A percentile compares a stretch with the other conserved stretches of the same genome.
phyloP scores from a whole-genome alignment of 805 yeast species.

The Blastobotrys terrestris region DNA sequence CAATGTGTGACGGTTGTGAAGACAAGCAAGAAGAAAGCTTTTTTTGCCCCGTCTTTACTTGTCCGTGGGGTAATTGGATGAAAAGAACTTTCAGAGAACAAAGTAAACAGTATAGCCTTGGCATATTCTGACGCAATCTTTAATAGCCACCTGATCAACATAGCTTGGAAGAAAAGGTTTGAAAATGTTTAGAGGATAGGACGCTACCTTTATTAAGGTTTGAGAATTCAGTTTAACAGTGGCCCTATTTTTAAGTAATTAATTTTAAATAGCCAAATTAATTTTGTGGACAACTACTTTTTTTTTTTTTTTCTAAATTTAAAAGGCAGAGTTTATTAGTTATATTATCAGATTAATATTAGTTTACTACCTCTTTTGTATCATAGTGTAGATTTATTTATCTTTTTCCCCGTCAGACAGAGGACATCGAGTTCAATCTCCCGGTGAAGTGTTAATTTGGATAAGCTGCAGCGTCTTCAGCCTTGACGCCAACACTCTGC shows the following conservation, averaged over 20 bases:
- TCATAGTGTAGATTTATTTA: constrained; percentile 6
- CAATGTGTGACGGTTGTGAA: background rate
- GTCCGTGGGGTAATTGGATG: background rate
- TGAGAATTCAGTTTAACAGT: too few relatives aligned
- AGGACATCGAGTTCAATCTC: too few relatives aligned
- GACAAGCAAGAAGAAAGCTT: background rate
- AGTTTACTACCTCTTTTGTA: background rate
- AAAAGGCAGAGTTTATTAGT: background rate
- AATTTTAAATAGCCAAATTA: too few relatives aligned
- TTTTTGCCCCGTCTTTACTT: background rate
- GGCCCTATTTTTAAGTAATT: background rate
- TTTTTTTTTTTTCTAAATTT: too few relatives aligned
- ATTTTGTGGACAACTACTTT: too few relatives aligned
- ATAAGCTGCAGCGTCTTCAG: background rate
- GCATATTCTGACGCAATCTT: background rate
- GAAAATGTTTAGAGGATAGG: background rate
- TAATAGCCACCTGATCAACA: background rate
- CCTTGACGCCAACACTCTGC: background rate
- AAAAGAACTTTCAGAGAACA: background rate
- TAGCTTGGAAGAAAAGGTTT: background rate
- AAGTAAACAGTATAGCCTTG: background rate
- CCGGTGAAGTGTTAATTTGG: background rate
- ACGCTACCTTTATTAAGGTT: background rate
- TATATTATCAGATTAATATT: background rate
- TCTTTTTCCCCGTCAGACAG: background rate